phyloP scores from a whole-genome alignment of 768 basidiomycete species.

The Boletus tomentosulus region DNA sequence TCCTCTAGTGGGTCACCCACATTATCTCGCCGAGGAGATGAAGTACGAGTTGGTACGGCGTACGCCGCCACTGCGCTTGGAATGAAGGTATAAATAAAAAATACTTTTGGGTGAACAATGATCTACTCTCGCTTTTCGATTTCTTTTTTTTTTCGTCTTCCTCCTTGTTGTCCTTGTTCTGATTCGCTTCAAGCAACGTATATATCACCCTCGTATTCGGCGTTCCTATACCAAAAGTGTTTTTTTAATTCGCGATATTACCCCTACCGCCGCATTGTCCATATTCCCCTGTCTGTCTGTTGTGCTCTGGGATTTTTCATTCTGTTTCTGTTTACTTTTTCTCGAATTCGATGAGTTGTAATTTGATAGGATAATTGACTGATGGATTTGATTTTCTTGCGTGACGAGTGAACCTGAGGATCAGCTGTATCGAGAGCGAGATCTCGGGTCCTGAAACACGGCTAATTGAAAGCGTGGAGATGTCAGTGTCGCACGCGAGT shows the following conservation, averaged over 20 bases:
- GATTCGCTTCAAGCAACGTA: neutral
- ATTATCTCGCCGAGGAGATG: constrained; percentile 34
- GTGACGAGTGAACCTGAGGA: no score
- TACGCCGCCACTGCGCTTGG: constrained; percentile 47
- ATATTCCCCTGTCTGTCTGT: neutral
- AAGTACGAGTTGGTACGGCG: constrained; percentile 43
- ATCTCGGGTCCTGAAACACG: no score
- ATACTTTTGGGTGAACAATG: constrained; percentile 7
- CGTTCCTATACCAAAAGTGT: neutral
- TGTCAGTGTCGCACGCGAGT: no score
- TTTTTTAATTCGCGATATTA: neutral
- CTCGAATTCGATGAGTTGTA: neutral
- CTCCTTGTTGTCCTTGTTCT: neutral
- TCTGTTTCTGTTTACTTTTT: neutral
- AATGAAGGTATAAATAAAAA: constrained; percentile 39
- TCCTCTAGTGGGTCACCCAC: constrained; percentile 33
- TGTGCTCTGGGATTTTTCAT: no score
- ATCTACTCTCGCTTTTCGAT: neutral
- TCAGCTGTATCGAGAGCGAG: no score
- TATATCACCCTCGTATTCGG: neutral
- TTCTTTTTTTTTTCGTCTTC: constrained; percentile 4
- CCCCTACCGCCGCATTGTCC: neutral
- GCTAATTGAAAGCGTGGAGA: no score
- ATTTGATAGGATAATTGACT: neutral
- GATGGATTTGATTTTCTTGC: neutral